Percentiles rank a stretch among this genome's conserved stretches.
These are phyloP conservation scores for Vigna mungo DNA, from an alignment of 306 rosid species.

Conservation along the genomic window DNA sequence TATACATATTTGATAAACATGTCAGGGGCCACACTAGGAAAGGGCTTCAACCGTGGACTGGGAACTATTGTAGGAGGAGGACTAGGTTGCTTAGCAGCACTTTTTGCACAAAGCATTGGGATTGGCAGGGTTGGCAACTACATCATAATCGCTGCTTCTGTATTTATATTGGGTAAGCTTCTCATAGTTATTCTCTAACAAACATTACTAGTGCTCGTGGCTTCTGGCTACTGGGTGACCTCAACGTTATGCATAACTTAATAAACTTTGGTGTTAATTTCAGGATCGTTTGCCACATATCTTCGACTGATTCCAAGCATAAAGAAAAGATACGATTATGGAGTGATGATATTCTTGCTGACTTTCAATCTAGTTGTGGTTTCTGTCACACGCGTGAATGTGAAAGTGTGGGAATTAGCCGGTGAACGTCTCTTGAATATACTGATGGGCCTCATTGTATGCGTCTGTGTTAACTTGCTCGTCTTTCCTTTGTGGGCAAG, in stretches of 20 bases:
- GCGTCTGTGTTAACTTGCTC: constrained; percentile 65
- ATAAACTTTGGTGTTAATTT: not conserved
- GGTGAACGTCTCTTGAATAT: constrained; percentile 71
- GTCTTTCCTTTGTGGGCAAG: constrained; percentile 88
- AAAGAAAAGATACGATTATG: constrained; percentile 86
- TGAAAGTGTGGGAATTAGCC: constrained; percentile 65
- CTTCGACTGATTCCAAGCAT: constrained; percentile 62
- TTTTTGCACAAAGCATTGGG: constrained; percentile 65
- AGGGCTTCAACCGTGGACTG: constrained; percentile 83
- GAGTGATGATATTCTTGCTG: constrained; percentile 69
- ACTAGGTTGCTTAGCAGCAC: constrained; percentile 71
- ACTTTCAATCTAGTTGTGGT: constrained; percentile 84
- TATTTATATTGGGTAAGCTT: constrained; percentile 68
- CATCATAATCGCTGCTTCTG: constrained; percentile 53
- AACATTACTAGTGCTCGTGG: too few relatives aligned
- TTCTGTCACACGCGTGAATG: constrained; percentile 64
- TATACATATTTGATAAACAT: not conserved
- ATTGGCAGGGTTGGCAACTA: constrained; percentile 66
- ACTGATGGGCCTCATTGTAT: constrained; percentile 66
- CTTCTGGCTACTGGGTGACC: too few relatives aligned
- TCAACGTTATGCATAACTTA: not conserved
- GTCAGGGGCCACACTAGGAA: constrained; percentile 87
- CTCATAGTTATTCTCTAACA: not conserved
- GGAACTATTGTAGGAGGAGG: constrained; percentile 88
- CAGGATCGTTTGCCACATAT: constrained; percentile 75